These are phyloP conservation scores for Primulina huaijiensis DNA, from an alignment of 257 asterid genomes.

Conservation along the genomic window DNA sequence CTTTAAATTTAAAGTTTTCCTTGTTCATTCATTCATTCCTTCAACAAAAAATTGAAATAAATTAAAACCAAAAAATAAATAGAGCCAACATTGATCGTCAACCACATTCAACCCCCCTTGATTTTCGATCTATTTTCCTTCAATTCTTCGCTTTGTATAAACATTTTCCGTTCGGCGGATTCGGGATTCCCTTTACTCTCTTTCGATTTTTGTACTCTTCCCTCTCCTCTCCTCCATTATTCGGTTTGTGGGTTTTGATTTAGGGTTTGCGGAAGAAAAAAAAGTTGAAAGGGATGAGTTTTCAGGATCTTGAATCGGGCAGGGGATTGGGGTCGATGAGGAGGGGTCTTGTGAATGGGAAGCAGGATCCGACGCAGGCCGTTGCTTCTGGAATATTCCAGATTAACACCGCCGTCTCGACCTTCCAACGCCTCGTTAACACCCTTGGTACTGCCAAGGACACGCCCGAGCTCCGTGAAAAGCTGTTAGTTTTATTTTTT, in stretches of 20 bases:
- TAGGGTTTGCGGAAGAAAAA: background rate
- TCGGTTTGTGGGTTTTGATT: background rate
- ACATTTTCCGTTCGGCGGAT: background rate
- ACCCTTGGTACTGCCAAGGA: slow-evolving; percentile 95
- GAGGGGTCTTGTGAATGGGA: slow-evolving; percentile 56
- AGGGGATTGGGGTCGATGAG: slow-evolving; percentile 47
- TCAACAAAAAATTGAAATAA: too few relatives aligned
- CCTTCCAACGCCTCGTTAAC: slow-evolving; percentile 90
- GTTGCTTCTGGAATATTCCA: slow-evolving; percentile 89
- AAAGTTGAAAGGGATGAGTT: slow-evolving; percentile 52
- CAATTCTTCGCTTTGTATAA: background rate
- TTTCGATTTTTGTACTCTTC: background rate
- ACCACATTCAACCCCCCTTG: background rate
- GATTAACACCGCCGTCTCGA: slow-evolving; percentile 83
- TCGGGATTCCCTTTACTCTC: background rate
- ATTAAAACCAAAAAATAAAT: too few relatives aligned
- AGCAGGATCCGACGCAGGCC: slow-evolving; percentile 87
- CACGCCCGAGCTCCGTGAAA: slow-evolving; percentile 91
- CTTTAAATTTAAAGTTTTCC: too few relatives aligned
- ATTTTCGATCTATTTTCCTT: background rate
- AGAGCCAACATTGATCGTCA: too few relatives aligned
- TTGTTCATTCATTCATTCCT: too few relatives aligned
- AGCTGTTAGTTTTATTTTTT: slow-evolving; percentile 54
- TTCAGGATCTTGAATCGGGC: slow-evolving; percentile 95
- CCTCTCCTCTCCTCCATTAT: background rate